These are phyloP conservation scores for Podospora tetraspora DNA, from an alignment of 495 filamentous ascomycete genomes.

Conservation along the genomic window DNA sequence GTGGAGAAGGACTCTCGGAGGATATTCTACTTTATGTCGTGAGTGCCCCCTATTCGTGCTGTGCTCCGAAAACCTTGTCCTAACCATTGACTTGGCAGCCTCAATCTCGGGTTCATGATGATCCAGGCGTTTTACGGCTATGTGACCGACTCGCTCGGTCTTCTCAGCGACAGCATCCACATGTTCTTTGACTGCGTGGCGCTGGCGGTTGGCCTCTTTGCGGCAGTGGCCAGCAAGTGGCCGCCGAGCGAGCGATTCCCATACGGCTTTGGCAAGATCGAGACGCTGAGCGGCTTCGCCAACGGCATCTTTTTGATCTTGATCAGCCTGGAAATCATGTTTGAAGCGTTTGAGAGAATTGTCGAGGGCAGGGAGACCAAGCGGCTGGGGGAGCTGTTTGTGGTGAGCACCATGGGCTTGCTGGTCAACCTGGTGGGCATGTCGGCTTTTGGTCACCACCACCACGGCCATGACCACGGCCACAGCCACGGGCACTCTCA, in stretches of 20 bases:
- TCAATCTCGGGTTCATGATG: constrained; percentile 94
- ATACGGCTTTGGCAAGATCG: constrained; percentile 95
- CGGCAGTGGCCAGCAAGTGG: constrained; percentile 98
- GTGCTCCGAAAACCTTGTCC: neutral
- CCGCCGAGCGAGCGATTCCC: constrained; percentile 81
- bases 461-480: constrained; percentile 62
- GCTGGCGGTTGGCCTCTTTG: constrained; percentile 82
- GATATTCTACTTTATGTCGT: constrained; percentile 97
- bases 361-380: constrained; percentile 75
- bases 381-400: constrained; percentile 76
- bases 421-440: constrained; percentile 90
- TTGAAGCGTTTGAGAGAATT: constrained; percentile 85
- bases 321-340: constrained; percentile 94
- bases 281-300: constrained; percentile 91
- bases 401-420: constrained; percentile 79
- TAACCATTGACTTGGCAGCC: constrained; percentile 44
- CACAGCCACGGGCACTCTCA: constrained; percentile 32
- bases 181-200: constrained; percentile 99
- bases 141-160: constrained; percentile 81
- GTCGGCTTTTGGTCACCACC: constrained; percentile 70
- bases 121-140: constrained; percentile 93
- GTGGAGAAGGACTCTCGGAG: constrained; percentile 88
- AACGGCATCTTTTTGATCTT: constrained; percentile 96
- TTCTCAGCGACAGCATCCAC: constrained; percentile 95
- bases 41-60: constrained; percentile 24